Evolutionary conservation across 2,329 filamentous ascomycete genomes (phyloP).

Genomic region (Kalmusia sp.): DNA sequence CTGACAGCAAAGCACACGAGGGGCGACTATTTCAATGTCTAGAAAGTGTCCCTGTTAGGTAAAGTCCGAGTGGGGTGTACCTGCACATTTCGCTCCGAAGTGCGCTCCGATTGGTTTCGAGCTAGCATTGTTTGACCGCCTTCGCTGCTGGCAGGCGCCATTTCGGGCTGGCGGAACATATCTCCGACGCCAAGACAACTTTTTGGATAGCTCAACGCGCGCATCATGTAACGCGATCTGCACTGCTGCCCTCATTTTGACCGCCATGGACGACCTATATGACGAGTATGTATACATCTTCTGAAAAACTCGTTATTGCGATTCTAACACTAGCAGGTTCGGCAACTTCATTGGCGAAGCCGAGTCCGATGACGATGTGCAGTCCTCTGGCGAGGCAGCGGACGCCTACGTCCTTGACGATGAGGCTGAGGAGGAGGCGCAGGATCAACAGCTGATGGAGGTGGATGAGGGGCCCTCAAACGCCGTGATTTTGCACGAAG

Average conservation of each 20-base stretch:
- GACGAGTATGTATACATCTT: conserved; percentile 72
- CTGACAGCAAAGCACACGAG: background rate
- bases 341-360: conserved; percentile 98
- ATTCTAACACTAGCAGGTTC: conserved; percentile 67
- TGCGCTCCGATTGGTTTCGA: conserved; percentile 22
- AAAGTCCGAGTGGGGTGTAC: conserved; percentile 20
- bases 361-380: conserved; percentile 86
- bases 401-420: conserved; percentile 83
- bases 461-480: conserved; percentile 92
- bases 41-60: conserved; percentile 24
- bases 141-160: background rate
- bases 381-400: conserved; percentile 75
- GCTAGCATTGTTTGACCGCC: conserved; percentile 21
- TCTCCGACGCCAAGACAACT: conserved; percentile 27
- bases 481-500: conserved; percentile 96
- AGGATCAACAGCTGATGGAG: conserved; percentile 90
- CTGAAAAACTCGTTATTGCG: background rate
- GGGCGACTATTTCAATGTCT: conserved; percentile 4
- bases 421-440: conserved; percentile 62
- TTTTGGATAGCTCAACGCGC: conserved; percentile 35
- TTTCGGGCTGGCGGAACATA: conserved; percentile 17
- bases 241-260: conserved; percentile 14
- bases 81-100: conserved; percentile 24
- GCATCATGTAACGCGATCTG: too few species aligned
- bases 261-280: conserved; percentile 89